Evolutionary conservation across 176 grass and related monocot species (phyloP), one percentile per base, ranked within the genome.

Genomic region (Puya raimondii): DNA sequence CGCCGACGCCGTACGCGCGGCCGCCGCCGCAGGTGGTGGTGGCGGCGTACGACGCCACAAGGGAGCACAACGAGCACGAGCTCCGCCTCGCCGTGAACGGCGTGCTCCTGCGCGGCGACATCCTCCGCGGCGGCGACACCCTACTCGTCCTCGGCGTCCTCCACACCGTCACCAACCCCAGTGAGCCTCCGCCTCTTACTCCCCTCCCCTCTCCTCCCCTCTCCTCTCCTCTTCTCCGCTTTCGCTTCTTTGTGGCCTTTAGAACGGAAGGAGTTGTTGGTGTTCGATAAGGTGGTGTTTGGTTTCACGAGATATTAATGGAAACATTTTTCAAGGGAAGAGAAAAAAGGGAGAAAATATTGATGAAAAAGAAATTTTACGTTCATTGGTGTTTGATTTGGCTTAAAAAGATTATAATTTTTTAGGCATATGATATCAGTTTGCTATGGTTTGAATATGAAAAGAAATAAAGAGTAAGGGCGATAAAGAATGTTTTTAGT

Each of bases 121-220:
- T 87, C 18, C 78, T 91, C 29, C 72, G 84, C 17, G 81, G 78
- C 20, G 69, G 75, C 0, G 71, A 84, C 70, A 81, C 81, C 17
- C 81, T 91, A 20, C 13, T 87, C 65, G 88, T 91, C 65, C 88
- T 91, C 27, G 81, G 81, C 52, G 84, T 91, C 57, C 84, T 91
- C 23, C 79, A 80, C 72, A 47, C 51, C 69, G 64, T 84, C 72
- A 84, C 75, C 72, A 78, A 81, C 81, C 79, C 78, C 15, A 79
- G 88, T 91, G 76, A 91, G 84, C 59, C 50, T 16, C 67, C 58
- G 15, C 10, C 47, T 20, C 23, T 49, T 66, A 9, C 61, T 67
- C 25, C 25, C 25, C 23, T 63, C 20, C 61, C 56, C 56, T 27
- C 9, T 20, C 7, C 9, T 58, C 8, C 20, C 6, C 16, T 15